Base-by-base conservation (phyloP, 164 flowering plant species). In the Berberis thunbergii region DNA sequence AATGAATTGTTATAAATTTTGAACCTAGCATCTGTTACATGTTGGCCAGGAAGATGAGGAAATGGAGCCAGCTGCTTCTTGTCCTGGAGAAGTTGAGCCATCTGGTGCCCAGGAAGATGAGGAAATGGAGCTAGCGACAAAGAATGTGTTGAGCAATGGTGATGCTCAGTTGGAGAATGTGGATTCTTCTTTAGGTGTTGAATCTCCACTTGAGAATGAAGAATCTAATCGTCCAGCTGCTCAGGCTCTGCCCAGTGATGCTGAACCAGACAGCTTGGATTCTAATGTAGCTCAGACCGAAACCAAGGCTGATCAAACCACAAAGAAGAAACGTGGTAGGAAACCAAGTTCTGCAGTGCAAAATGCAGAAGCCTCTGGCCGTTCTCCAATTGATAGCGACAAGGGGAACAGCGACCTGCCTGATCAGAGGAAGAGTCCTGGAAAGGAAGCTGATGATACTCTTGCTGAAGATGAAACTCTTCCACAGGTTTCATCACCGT, bases 121-220 rank as follows among this genome's bases (percentile, higher is more conserved):
- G 26, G 26, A 26, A 26, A 26, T 26, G 26, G 26, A 26, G 26
- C 26, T 26, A 26, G 26, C 78, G 48, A 67, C 77, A n/a, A 74
- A 73, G 61, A 49, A 74, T 8, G 75, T 67, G 5, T 62, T 67
- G 69, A 80, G 82, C 82, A 85, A 81, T 74, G 91, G 87, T 48
- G 55, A 65, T 43, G 54, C 74, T 50, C 71, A 63, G 69, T 50
- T 68, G 45, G 68, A 13, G 1, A 72, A 73, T 49, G 80, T 71
- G 53, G 78, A 68, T 50, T 63, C 77, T 9, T 40, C 70, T 42
- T 49, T 45, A 7, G 76, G 68, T 67, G 62, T 70, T 9, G 64
- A 57, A 44, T 70, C 80, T 11, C 11, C 58, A 42, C 76, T 74
- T 69, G 73, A 80, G 71, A 61, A 52, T 6, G 78, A 76, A 41